Conservation (phyloP, 768 basidiomycete species). For the Kwoniella dejecticola region DNA sequence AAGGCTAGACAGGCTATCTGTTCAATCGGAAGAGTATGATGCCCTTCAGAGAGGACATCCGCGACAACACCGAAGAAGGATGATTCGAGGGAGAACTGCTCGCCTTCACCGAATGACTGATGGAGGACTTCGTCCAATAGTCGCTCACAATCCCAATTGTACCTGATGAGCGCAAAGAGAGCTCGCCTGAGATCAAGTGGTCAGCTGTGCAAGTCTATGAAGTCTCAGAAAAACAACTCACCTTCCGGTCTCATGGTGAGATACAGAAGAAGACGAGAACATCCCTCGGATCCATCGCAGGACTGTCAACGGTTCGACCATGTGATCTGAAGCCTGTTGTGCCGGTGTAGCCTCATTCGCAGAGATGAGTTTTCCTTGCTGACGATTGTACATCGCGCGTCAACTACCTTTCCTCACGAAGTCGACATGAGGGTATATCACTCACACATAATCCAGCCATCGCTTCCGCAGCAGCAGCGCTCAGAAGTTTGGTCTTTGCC, state of each 20-base stretch:
- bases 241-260: conserved; percentile 40
- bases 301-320: conserved; percentile 49
- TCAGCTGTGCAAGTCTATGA: conserved; percentile 17
- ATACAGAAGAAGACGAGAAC: conserved; percentile 38
- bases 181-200: conserved; percentile 67
- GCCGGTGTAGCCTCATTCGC: conserved; percentile 36
- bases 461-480: conserved; percentile 80
- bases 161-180: conserved; percentile 67
- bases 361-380: conserved; percentile 78
- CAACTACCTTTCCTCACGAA: neutral
- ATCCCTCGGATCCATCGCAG: conserved; percentile 54
- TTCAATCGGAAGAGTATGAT: conserved; percentile 69
- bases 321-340: conserved; percentile 32
- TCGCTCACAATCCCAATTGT: conserved; percentile 62
- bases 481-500: conserved; percentile 70
- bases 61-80: conserved; percentile 76
- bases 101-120: conserved; percentile 64
- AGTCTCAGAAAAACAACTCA: conserved; percentile 14
- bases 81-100: conserved; percentile 50
- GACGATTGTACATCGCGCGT: neutral
- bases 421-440: conserved; percentile 39
- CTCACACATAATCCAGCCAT: conserved; percentile 84
- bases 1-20: conserved; percentile 76
- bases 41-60: conserved; percentile 64
- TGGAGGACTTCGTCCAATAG: conserved; percentile 69